Percentiles rank a stretch among this genome's conserved stretches.
Conservation (phyloP, 352 stramenopile genomes). For the Phytophthora boehmeriae region DNA sequence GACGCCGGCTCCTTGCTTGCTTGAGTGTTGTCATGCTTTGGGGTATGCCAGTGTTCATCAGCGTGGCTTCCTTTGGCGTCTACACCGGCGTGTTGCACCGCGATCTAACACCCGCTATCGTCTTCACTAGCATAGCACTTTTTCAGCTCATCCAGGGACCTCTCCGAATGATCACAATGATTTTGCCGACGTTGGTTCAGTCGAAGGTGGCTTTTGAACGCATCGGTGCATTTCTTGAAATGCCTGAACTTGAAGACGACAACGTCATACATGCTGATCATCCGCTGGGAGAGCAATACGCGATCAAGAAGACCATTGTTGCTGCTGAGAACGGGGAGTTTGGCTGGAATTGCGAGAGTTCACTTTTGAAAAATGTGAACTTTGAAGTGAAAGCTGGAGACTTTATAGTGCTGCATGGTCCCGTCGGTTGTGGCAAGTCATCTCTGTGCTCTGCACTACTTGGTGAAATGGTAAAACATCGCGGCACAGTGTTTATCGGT, state of each 20-base stretch:
- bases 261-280: conserved; percentile 27
- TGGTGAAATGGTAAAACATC: conserved; percentile 87
- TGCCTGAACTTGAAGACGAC: conserved; percentile 44
- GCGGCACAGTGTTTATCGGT: conserved; percentile 45
- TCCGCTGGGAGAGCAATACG: conserved; percentile 18
- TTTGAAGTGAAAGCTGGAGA: conserved; percentile 74
- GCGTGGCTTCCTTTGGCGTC: conserved; percentile 48
- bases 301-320: conserved; percentile 33
- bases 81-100: conserved; percentile 66
- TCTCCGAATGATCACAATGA: conserved; percentile 49
- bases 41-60: conserved; percentile 57
- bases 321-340: conserved; percentile 41
- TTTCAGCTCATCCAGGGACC: conserved; percentile 82
- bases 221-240: conserved; percentile 73
- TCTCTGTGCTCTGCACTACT: conserved; percentile 57
- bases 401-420: conserved; percentile 90
- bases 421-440: conserved; percentile 92
- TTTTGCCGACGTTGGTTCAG: conserved; percentile 81
- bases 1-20: conserved; percentile 29
- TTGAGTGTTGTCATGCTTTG: conserved; percentile 49
- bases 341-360: conserved; percentile 35
- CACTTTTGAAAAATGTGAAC: conserved; percentile 63
- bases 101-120: conserved; percentile 79
- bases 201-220: conserved; percentile 78
- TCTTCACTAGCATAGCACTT: conserved; percentile 70